phyloP scores from a whole-genome alignment of 2,329 filamentous ascomycete genomes.

The Salinomyces thailandicus region DNA sequence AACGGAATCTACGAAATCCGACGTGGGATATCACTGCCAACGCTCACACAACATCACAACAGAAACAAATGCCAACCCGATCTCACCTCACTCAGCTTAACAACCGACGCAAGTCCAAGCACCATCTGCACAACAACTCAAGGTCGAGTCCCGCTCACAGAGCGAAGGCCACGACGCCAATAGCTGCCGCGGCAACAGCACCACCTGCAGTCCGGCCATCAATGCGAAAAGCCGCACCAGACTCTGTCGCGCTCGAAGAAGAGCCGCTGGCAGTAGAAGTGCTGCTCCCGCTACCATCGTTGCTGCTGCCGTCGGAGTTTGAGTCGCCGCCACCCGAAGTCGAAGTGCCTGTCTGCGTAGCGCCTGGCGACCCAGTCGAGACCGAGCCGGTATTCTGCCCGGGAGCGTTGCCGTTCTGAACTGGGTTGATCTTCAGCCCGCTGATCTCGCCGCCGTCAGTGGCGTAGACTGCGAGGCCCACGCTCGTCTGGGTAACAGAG shows the following conservation, averaged over 20 bases:
- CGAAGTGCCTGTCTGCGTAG: constrained; percentile 1
- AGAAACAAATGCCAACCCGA: too few relatives aligned
- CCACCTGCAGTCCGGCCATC: constrained; percentile 5
- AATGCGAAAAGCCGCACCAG: constrained; percentile 1
- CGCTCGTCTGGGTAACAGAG: constrained; percentile 44
- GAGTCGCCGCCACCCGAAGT: background rate
- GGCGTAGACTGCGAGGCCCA: constrained; percentile 48
- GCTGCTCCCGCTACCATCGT: constrained; percentile 2
- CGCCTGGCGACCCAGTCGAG: constrained; percentile 17
- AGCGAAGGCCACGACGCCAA: constrained; percentile 17
- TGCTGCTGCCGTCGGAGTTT: background rate
- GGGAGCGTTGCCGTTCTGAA: constrained; percentile 47
- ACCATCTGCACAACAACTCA: background rate
- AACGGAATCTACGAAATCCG: too few relatives aligned
- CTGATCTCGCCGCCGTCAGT: constrained; percentile 49
- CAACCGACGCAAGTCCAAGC: background rate
- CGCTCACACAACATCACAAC: too few relatives aligned
- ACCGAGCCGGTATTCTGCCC: constrained; percentile 26
- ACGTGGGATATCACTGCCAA: too few relatives aligned
- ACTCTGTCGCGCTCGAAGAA: constrained; percentile 5
- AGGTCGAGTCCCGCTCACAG: constrained; percentile 15
- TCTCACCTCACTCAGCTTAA: too few relatives aligned
- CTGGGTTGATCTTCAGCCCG: constrained; percentile 49
- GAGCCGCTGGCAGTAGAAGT: constrained; percentile 10
- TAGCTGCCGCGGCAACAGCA: constrained; percentile 15